phyloP scores from a whole-genome alignment of 2,329 filamentous ascomycete species.

The Sclerotinia minor region DNA sequence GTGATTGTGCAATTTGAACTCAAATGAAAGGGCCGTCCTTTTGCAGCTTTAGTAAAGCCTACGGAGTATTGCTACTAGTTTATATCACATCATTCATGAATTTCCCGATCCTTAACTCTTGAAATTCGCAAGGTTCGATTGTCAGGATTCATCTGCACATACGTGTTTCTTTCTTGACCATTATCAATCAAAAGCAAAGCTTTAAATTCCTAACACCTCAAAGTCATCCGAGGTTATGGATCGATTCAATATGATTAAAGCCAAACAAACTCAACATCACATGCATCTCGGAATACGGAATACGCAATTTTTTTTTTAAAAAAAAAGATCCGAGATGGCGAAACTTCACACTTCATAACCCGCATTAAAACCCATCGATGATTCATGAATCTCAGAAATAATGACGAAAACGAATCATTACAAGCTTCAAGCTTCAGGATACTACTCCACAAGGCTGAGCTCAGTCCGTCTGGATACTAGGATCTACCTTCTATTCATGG shows the following conservation, averaged over 20 bases:
- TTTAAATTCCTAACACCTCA: neutral
- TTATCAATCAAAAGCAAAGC: neutral
- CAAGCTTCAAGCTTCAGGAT: neutral
- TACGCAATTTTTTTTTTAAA: too few relatives aligned
- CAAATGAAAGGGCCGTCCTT: neutral
- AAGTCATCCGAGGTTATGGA: neutral
- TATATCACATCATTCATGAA: neutral
- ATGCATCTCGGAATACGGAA: neutral
- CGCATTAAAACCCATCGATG: neutral
- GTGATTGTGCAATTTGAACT: neutral
- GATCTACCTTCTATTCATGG: neutral
- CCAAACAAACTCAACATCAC: neutral
- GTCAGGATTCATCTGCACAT: too few relatives aligned
- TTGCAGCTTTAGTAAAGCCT: conserved; percentile 2
- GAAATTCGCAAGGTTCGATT: neutral
- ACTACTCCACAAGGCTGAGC: conserved; percentile 4
- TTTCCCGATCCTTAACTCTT: neutral
- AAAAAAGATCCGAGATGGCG: neutral
- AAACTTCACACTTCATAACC: neutral
- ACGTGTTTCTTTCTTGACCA: neutral
- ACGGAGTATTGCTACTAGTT: neutral
- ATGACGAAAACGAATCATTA: neutral
- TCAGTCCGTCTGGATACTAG: neutral
- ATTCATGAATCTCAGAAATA: conserved; percentile 12
- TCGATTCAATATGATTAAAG: neutral